phyloP scores from a whole-genome alignment of 169 alveolate genomes.

The Plasmodium fragile region DNA sequence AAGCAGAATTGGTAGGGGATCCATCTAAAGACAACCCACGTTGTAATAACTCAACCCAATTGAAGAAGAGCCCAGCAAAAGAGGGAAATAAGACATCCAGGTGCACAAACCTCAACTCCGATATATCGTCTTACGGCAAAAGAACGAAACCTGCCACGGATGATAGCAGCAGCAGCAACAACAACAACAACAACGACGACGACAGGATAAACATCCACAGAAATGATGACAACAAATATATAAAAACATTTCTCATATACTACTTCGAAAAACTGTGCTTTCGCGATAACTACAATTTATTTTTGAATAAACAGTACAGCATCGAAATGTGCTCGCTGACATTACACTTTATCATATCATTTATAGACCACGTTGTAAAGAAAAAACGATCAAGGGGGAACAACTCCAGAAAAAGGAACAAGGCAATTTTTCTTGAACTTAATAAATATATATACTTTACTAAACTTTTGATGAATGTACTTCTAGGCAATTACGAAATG shows the following conservation, averaged over 20 bases:
- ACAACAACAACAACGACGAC: background rate
- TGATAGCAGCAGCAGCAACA: background rate
- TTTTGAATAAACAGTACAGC: constrained; percentile 36
- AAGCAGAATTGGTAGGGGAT: background rate
- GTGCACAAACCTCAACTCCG: background rate
- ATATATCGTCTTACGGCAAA: background rate
- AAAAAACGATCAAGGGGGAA: background rate
- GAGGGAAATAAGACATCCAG: background rate
- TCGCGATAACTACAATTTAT: constrained; percentile 22
- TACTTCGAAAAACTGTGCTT: constrained; percentile 44
- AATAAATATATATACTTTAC: constrained; percentile 42
- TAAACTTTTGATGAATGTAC: constrained; percentile 33
- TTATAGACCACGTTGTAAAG: constrained; percentile 30
- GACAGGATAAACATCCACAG: background rate
- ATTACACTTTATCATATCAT: constrained; percentile 22
- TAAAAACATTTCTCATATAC: constrained; percentile 8
- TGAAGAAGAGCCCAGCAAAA: background rate
- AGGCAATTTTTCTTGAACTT: constrained; percentile 37
- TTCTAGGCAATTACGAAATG: background rate
- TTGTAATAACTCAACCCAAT: background rate
- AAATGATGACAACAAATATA: background rate
- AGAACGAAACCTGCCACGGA: background rate
- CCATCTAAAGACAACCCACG: background rate
- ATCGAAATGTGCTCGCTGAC: constrained; percentile 32
- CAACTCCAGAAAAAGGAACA: background rate